Base-by-base conservation (phyloP, 306 rosid species). In the Morella rubra region DNA sequence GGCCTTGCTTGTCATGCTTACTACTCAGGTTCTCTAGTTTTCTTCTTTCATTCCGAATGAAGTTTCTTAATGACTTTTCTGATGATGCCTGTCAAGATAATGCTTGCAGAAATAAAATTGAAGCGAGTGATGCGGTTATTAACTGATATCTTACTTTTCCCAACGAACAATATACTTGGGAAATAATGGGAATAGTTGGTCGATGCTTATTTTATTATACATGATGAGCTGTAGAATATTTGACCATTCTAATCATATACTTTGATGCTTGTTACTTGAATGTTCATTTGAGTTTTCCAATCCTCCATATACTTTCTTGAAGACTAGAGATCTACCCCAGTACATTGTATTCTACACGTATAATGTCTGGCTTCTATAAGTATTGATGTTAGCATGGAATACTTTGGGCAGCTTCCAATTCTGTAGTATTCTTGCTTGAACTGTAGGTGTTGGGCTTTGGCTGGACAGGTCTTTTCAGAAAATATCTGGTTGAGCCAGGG, bases 381-480 rank as follows among this genome's bases (percentile, higher is more conserved):
- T 66, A 66, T 42, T n/a, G 71, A 16, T 8, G 24, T 41, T 44
- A 41, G 49, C 49, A 18, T 10, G 24, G 50, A 66, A 32, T 32
- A 32, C 37, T 32, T 27, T 32, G 37, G 37, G 37, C 37, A 32
- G 37, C 37, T 32, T 32, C 37, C 32, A 13, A 19, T 45, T n/a
- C 5, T 73, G 75, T 74, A 15, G 69, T 51, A 51, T 64, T 32
- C 44, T 44, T 79, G 70, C 52, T 56, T 73, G 10, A 50, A 66
- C 53, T 60, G 19, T 62, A 89, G 93, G 74, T 84, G 50, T 64
- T 87, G 37, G 91, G 97, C 44, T 93, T 90, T 60, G 93, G 97
- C 20, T 93, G 93, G 92, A 96, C 96, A 44, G 97, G 97, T 53
- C 65, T 90, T 19, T 93, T 89, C 52, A 24, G 96, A 76, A 89